Evolutionary conservation across 805 yeast genomes (phyloP), one percentile per base, ranked within the genome.

Genomic region (Wickerhamomyces canadensis): DNA sequence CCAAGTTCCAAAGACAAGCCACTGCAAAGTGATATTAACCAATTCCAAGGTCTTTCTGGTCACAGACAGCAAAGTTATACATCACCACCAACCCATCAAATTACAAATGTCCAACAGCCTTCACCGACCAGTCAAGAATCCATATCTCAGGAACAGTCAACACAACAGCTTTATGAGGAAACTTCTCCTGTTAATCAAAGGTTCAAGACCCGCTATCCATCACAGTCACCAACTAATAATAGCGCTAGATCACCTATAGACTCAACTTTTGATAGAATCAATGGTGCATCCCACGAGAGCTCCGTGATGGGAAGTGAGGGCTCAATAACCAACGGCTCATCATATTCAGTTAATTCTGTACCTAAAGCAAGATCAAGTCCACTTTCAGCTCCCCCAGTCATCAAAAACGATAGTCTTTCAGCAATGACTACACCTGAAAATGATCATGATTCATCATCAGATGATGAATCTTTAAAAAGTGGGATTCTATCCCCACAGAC

Each of bases 401-500:
- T 22, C 24, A 22, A 22, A 8, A 22, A 22, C 24, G 11, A 22
- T 22, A 8, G 24, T 22, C n/a, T n/a, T n/a, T n/a, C n/a, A n/a
- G n/a, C n/a, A n/a, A n/a, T n/a, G n/a, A n/a, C n/a, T n/a, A n/a
- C n/a, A n/a, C n/a, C 40, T 15, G 47, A 41, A n/a, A 42, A 41
- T 25, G 47, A 32, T 13, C 21, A 19, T 26, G 36, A 26, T 7
- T 17, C 16, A 17, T 26, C 17, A 14, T 42, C 43, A 7, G 51
- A 47, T 22, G 40, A 31, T 17, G 49, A 47, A 22, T 45, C 54
- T 1, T 38, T 48, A 31, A 36, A 40, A 23, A 45, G 51, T 37
- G 31, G 31, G 11, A 15, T 28, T 4, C 17, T 28, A 28, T 17
- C 31, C 16, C 31, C 19, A 28, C 23, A 21, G 7, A 7, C 10